Evolutionary conservation across 2,329 filamentous ascomycete genomes (phyloP), one percentile per base, ranked within the genome.

Genomic region (Colletotrichum spaethianum): DNA sequence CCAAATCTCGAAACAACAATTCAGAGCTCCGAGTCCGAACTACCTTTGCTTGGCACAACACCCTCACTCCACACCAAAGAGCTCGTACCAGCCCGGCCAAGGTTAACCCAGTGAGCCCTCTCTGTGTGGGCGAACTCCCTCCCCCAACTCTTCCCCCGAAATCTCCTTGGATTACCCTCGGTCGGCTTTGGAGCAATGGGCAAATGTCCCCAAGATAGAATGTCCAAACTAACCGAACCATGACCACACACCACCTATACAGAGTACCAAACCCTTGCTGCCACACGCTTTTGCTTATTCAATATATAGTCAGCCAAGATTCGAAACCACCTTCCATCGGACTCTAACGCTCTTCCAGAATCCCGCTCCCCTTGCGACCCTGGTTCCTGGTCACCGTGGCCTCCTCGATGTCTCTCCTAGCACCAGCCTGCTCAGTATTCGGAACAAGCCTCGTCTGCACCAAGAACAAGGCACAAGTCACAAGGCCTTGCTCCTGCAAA

Each of bases 241-340:
- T 38, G 52, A 20, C 66, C 20, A 53, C 26, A 36, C 46, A 36
- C 38, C 33, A 31, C 18, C 56, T 70, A 46, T 14, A n/a, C 8
- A 38, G n/a, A 44, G 28, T 52, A 46, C 28, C 36, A 23, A 26
- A 64, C 62, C 64, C 66, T 70, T 38, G 53, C 70, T 70, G 53
- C 66, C 70, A 72, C 70, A 72, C 50, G 46, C 50, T 48, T 71
- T 61, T 69, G 70, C 70, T 72, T 70, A 70, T 72, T 60, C 53
- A 72, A 59, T 44, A 40, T 33, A 36, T 55, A 55, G 70, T 72
- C 57, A 72, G 70, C 70, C 70, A 72, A 60, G 16, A 70, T 70
- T 63, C 70, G 65, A 72, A 72, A 72, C 70, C 59, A 40, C 60
- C 66, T 70, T 72, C 60, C 28, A 70, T 63, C 65, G 52, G 44